Conservation (phyloP, 371 early-diverging fungal genomes). For the Entomophthora muscae region DNA sequence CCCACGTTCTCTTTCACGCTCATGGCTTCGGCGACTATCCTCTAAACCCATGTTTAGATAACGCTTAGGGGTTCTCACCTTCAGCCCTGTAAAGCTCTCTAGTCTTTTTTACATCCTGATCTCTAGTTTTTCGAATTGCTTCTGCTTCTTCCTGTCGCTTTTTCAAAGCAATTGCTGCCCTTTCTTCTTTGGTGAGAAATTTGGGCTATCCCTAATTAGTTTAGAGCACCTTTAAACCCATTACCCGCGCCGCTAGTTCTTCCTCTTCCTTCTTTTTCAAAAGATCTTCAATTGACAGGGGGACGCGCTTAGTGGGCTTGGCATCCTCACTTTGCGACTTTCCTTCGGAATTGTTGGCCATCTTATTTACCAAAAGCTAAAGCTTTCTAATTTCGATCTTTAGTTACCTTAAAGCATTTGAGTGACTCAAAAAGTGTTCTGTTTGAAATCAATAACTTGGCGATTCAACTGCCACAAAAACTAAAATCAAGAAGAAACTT, state of each 20-base stretch:
- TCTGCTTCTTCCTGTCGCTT: slow-evolving; percentile 67
- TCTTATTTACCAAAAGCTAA: too few species aligned
- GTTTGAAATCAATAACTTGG: too few species aligned
- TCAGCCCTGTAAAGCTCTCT: neutral
- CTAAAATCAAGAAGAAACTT: too few species aligned
- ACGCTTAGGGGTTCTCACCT: neutral
- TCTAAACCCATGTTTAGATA: neutral
- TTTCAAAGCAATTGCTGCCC: slow-evolving; percentile 73
- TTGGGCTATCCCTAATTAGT: slow-evolving; percentile 29
- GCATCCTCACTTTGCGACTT: too few species aligned
- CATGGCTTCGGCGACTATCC: neutral
- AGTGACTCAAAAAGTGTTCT: too few species aligned
- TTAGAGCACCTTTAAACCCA: slow-evolving; percentile 12
- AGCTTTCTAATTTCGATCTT: too few species aligned
- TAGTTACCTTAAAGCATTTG: too few species aligned
- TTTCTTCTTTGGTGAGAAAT: slow-evolving; percentile 81
- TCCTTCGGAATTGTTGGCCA: too few species aligned
- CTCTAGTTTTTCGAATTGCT: slow-evolving; percentile 33
- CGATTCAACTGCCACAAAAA: too few species aligned
- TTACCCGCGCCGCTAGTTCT: slow-evolving; percentile 16
- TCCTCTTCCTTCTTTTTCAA: slow-evolving; percentile 42
- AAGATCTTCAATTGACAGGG: slow-evolving; percentile 59
- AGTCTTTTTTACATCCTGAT: slow-evolving; percentile 22
- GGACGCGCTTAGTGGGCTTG: slow-evolving; percentile 15
- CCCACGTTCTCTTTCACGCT: slow-evolving; percentile 11